phyloP scores from a whole-genome alignment of 2,329 filamentous ascomycete genomes.

The Talaromyces atroroseus region DNA sequence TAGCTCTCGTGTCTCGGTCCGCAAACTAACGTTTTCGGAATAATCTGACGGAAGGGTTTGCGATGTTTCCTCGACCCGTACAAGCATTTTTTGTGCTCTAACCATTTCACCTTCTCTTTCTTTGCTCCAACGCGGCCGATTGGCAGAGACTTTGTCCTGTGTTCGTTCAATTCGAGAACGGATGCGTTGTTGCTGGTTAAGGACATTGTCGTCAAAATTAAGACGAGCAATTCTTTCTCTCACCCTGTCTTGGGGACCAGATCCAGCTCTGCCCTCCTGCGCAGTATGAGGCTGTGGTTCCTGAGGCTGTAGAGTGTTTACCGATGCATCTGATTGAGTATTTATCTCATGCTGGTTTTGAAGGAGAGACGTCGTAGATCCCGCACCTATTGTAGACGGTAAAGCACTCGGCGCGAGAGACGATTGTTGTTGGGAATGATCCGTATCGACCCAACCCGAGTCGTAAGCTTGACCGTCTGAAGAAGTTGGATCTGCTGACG shows the following conservation, averaged over 20 bases:
- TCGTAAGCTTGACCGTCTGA: background rate
- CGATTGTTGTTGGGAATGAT: background rate
- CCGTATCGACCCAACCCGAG: background rate
- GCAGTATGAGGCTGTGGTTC: slow-evolving; percentile 28
- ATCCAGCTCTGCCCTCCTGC: slow-evolving; percentile 16
- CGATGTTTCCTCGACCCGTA: slow-evolving; percentile 53
- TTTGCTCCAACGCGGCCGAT: slow-evolving; percentile 31
- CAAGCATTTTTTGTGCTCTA: slow-evolving; percentile 64
- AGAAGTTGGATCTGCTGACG: background rate
- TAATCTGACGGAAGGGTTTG: slow-evolving; percentile 55
- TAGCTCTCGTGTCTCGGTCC: slow-evolving; percentile 52
- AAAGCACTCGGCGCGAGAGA: slow-evolving; percentile 5
- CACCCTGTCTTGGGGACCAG: slow-evolving; percentile 17
- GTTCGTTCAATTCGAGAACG: slow-evolving; percentile 34
- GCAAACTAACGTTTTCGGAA: slow-evolving; percentile 58
- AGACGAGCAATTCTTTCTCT: slow-evolving; percentile 38
- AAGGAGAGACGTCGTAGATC: slow-evolving; percentile 31
- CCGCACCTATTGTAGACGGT: slow-evolving; percentile 18
- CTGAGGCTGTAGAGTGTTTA: slow-evolving; percentile 25
- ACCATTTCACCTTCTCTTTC: slow-evolving; percentile 56
- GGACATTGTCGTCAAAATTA: slow-evolving; percentile 40
- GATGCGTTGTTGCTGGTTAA: slow-evolving; percentile 36
- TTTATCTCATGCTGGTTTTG: slow-evolving; percentile 19
- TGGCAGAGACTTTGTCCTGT: slow-evolving; percentile 29
- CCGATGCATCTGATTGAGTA: slow-evolving; percentile 11